phyloP scores from a whole-genome alignment of 305 asterid species.

The Plantago lanceolata region DNA sequence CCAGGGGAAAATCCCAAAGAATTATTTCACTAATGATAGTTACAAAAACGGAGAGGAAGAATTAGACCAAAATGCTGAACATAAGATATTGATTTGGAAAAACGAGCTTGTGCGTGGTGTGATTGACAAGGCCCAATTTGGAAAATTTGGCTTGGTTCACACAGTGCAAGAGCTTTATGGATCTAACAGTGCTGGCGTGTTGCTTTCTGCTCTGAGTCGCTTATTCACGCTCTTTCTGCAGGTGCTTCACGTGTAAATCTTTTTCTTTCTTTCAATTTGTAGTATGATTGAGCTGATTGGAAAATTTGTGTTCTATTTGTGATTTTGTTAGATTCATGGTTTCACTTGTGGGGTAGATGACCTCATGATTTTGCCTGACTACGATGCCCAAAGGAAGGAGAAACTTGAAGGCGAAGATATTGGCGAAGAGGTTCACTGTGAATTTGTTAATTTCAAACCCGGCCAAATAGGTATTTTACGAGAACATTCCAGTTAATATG shows the following conservation, averaged over 20 bases:
- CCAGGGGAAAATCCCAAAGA: constrained; percentile 73
- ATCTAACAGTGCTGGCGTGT: constrained; percentile 75
- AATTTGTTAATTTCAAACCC: constrained; percentile 72
- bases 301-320: constrained; percentile 17
- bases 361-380: constrained; percentile 76
- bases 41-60: constrained; percentile 44
- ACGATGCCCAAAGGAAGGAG: constrained; percentile 71
- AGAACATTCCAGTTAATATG: constrained; percentile 1
- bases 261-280: constrained; percentile 15
- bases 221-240: constrained; percentile 81
- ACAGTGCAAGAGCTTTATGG: constrained; percentile 96
- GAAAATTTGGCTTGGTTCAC: constrained; percentile 92
- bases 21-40: constrained; percentile 48
- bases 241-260: constrained; percentile 43
- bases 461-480: constrained; percentile 70
- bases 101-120: constrained; percentile 95
- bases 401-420: constrained; percentile 91
- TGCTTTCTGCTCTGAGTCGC: constrained; percentile 90
- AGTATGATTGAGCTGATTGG: constrained; percentile 19
- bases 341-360: constrained; percentile 97
- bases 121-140: constrained; percentile 97
- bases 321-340: constrained; percentile 62
- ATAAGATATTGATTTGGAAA: constrained; percentile 70
- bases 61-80: constrained; percentile 70
- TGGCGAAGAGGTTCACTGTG: constrained; percentile 93